phyloP scores from a whole-genome alignment of 805 yeast genomes.

The Jamesozyma spencerorum region DNA sequence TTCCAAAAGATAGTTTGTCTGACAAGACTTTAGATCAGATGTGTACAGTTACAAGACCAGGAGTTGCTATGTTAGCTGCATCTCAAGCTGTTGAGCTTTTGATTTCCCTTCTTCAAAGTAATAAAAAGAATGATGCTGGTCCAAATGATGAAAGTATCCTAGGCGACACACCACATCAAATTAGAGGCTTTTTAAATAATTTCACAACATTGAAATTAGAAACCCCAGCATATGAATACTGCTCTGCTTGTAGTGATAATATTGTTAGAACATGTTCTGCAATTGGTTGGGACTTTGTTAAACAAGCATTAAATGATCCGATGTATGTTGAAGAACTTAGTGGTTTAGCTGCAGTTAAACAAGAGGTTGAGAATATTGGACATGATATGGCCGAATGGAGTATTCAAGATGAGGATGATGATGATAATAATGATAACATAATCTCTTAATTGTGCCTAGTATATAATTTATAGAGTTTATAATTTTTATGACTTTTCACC shows the following conservation, averaged over 20 bases:
- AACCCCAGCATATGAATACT: constrained; percentile 64
- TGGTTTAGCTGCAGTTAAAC: constrained; percentile 69
- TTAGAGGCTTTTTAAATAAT: constrained; percentile 72
- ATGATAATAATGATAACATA: not conserved
- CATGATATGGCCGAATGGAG: constrained; percentile 24
- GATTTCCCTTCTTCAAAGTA: constrained; percentile 65
- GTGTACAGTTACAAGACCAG: constrained; percentile 98
- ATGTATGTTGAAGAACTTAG: constrained; percentile 65
- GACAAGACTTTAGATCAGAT: constrained; percentile 91
- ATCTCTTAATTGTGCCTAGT: too few relatives aligned
- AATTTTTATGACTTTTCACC: too few relatives aligned
- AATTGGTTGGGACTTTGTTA: constrained; percentile 76
- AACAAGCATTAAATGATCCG: constrained; percentile 55
- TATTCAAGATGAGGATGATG: constrained; percentile 16
- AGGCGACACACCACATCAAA: constrained; percentile 80
- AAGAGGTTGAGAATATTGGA: constrained; percentile 36
- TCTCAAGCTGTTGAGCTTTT: constrained; percentile 78
- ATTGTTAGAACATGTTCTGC: constrained; percentile 44
- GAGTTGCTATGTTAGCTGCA: constrained; percentile 83
- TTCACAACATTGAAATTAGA: constrained; percentile 55
- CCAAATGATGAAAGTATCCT: constrained; percentile 33
- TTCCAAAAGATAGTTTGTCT: constrained; percentile 80
- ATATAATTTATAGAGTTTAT: too few relatives aligned
- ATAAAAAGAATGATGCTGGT: constrained; percentile 30
- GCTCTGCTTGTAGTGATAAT: constrained; percentile 75